These are phyloP conservation scores for Solanum arcanum DNA, from an alignment of 257 asterid genomes.

Conservation along the genomic window DNA sequence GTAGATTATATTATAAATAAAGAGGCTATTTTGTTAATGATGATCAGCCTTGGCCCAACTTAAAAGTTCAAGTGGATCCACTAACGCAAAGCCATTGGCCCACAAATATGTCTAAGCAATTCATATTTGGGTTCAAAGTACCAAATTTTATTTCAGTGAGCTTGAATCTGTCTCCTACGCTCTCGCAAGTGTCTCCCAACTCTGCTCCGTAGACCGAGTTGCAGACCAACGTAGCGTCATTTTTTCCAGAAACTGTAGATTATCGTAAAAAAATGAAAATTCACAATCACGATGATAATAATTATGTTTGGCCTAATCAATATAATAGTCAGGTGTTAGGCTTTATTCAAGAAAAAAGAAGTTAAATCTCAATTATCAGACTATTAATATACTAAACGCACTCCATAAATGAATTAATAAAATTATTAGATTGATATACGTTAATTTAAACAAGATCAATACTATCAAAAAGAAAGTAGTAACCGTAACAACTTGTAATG, in stretches of 20 bases:
- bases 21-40: background rate
- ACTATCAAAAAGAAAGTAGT: too few species aligned
- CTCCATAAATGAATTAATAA: background rate
- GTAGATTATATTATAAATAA: too few species aligned
- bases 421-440: background rate
- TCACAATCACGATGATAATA: background rate
- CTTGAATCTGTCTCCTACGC: background rate
- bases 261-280: background rate
- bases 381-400: background rate
- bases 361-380: background rate
- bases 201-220: background rate
- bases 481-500: background rate
- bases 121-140: conserved; percentile 16
- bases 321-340: background rate
- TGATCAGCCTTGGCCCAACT: background rate
- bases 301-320: too few species aligned
- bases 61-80: background rate
- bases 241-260: background rate
- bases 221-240: background rate
- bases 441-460: background rate
- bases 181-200: background rate
- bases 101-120: conserved; percentile 11
- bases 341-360: background rate
- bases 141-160: background rate
- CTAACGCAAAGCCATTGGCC: conserved; percentile 23